A percentile compares a stretch with the other conserved stretches of the same genome.
phyloP scores from a whole-genome alignment of 768 basidiomycete species.

The Suillus tomentosus region DNA sequence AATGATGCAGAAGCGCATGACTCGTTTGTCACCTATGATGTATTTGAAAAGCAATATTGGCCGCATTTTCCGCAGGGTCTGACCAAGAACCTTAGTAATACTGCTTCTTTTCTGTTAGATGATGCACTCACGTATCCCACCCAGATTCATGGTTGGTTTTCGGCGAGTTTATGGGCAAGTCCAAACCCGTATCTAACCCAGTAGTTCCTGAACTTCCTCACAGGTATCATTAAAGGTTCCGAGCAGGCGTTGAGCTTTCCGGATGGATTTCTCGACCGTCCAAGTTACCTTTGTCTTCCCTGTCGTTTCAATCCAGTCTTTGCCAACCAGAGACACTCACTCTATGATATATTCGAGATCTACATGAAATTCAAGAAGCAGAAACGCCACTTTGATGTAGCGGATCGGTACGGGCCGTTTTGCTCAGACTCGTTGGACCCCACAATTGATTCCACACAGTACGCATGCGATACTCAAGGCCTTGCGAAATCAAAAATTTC shows the following conservation, averaged over 20 bases:
- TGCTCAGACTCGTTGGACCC: background rate
- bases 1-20: constrained; percentile 21
- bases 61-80: constrained; percentile 52
- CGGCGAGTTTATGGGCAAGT: constrained; percentile 64
- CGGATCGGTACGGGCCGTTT: constrained; percentile 51
- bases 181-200: background rate
- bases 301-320: constrained; percentile 57
- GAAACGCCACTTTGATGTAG: constrained; percentile 50
- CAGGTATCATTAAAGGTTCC: constrained; percentile 68
- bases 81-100: constrained; percentile 54
- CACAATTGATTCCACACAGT: constrained; percentile 32
- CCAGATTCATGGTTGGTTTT: constrained; percentile 64
- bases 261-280: constrained; percentile 43
- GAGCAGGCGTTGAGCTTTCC: constrained; percentile 45
- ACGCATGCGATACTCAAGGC: constrained; percentile 50
- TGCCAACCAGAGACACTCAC: constrained; percentile 44
- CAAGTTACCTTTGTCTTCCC: constrained; percentile 50
- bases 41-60: constrained; percentile 60
- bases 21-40: constrained; percentile 43
- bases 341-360: constrained; percentile 55
- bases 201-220: background rate
- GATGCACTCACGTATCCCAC: constrained; percentile 1
- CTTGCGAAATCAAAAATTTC: constrained; percentile 21
- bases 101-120: background rate
- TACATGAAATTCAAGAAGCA: constrained; percentile 52